Evolutionary conservation across 495 filamentous ascomycete species (phyloP), one percentile per base, ranked within the genome.

Genomic region (Penicillium paradoxum): DNA sequence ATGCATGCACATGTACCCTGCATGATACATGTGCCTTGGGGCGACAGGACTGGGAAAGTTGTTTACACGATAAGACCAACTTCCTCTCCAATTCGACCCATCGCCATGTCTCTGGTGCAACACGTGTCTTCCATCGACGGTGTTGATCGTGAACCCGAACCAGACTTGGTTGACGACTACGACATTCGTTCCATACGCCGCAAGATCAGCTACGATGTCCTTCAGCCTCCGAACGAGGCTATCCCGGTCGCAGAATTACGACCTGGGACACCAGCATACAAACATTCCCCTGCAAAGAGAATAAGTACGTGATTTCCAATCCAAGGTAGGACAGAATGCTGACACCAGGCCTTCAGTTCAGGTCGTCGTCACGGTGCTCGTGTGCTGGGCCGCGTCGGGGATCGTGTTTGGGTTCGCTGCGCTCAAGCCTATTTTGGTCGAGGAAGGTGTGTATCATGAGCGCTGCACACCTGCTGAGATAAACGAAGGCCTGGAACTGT

Each of bases 341-440:
- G 9, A 41, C 6, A 27, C n/a, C 7, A 6, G n/a, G n/a, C n/a
- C n/a, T 27, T 5, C 39, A 84, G 80, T 73, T 24, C 84, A 87
- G 68, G 82, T 88, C 0, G 56, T 66, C 15, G 65, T 77, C 38
- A 83, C 83, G 1, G 73, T 84, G 6, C 57, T 85, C 11, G 81
- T 82, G 52, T 86, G 83, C 61, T 82, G 85, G 57, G 70, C 83
- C 45, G 80, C 83, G 5, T 80, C 86, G 4, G 86, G 86, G 1
- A 75, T 87, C 46, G 83, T 88, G 4, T 90, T 89, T 64, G 86
- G 86, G 6, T 90, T 85, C 66, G 85, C 86, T 3, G 86, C 86
- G 5, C 69, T 90, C 42, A 90, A 88, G 57, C 86, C 86, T 0
- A 76, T 89, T 2, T 62, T 89, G 25, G 74, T 89, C 25, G 67